Evolutionary conservation across 805 yeast genomes (phyloP).

Genomic region (Candida odintsovae): DNA sequence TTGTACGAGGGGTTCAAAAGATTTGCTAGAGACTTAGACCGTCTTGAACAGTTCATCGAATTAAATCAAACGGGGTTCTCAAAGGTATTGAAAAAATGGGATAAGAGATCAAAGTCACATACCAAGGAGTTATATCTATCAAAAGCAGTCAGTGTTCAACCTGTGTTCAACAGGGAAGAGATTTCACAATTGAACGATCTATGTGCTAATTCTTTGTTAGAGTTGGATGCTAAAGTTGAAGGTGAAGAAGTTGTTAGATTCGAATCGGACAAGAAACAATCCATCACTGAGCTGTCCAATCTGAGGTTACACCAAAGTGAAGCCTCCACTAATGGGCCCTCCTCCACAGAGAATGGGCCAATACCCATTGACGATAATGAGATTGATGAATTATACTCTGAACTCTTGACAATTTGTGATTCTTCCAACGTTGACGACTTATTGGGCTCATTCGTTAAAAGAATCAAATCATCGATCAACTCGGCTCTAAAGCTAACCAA

Average conservation of each 20-base stretch:
- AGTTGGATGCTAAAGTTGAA: constrained; percentile 65
- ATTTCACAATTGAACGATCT: constrained; percentile 80
- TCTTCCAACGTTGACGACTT: constrained; percentile 31
- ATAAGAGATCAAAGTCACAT: constrained; percentile 89
- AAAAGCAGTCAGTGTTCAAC: constrained; percentile 94
- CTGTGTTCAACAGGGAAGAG: constrained; percentile 88
- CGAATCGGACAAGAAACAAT: constrained; percentile 19
- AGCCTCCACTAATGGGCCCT: background rate
- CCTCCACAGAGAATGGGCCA: background rate
- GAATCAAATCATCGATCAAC: constrained; percentile 34
- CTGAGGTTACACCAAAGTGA: constrained; percentile 9
- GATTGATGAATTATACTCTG: constrained; percentile 66
- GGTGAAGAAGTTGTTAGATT: constrained; percentile 34
- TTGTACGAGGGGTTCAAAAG: constrained; percentile 85
- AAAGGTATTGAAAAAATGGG: constrained; percentile 96
- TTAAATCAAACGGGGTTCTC: constrained; percentile 94
- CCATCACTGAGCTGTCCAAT: constrained; percentile 18
- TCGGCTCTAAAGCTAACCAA: constrained; percentile 51
- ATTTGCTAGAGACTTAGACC: constrained; percentile 80
- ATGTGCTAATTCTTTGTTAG: constrained; percentile 59
- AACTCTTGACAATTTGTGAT: constrained; percentile 51
- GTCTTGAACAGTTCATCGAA: constrained; percentile 90
- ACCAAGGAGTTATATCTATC: constrained; percentile 88
- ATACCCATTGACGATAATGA: constrained; percentile 33
- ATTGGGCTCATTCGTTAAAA: constrained; percentile 39